Evolutionary conservation across 192 early-diverging fungal genomes (phyloP), one percentile per base, ranked within the genome.

Genomic region (Backusella westeae): DNA sequence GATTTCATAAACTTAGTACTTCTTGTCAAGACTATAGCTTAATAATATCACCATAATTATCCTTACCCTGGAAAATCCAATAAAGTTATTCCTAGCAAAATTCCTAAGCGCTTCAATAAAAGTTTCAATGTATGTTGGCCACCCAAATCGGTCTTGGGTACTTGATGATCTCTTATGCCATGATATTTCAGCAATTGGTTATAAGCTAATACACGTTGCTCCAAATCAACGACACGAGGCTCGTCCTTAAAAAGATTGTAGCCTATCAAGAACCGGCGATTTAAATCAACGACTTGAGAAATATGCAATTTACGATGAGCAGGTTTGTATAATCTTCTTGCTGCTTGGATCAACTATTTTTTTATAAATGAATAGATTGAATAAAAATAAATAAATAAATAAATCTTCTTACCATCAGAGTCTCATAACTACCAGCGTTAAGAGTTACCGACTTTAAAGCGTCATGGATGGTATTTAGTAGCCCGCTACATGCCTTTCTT

Each of bases 91-190:
- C 93, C 76, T 12, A 88, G 34, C 41, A 97, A 82, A 79, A 92
- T 84, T 3, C 89, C 46, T 0, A 94, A 75, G 1, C 98, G 90
- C 72, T 86, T 87, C 3, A 90, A 72, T 71, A 98, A 83, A 71
- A 94, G 82, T 15, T 85, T 84, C 53, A 96, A 78, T 15, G 94
- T 92, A 29, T 84, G 78, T 8, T 82, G 73, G 36, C 94, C 86
- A 35, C 92, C 89, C 29, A 98, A 83, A 3, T 82, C 84, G 44
- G 93, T 95, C 26, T 89, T 94, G 34, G 94, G 87, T 19, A 98
- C 98, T 86, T 99, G 97, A 83, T 99, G 97, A 75, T 99, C 97
- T 14, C 90, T 90, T 59, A 99, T 89, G 23, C 97, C 97, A 81
- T 97, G 95, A 82, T 94, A 95, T 52, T 91, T 90, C 53, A 99